Evolutionary conservation across 2,329 filamentous ascomycete species (phyloP).

Genomic region (Diaporthe ilicicola): DNA sequence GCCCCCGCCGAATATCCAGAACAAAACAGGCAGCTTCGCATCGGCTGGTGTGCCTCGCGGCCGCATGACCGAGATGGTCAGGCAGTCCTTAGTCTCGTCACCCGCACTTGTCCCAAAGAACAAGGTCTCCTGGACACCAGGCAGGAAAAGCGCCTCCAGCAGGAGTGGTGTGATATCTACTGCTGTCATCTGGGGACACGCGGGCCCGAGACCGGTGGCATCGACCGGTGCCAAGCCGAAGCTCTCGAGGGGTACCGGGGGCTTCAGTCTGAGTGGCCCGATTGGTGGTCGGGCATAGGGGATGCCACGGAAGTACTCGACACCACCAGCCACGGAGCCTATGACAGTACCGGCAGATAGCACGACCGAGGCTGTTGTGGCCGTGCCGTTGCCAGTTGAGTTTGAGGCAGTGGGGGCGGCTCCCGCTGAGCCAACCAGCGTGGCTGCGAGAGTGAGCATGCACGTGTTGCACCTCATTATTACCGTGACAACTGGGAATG

Average conservation of each 20-base stretch:
- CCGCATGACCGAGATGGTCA: constrained; percentile 57
- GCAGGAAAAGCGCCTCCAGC: constrained; percentile 48
- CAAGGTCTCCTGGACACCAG: not conserved
- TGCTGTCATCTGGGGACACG: constrained; percentile 68
- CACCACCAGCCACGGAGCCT: constrained; percentile 30
- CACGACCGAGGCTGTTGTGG: not conserved
- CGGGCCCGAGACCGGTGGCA: constrained; percentile 55
- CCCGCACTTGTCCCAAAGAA: constrained; percentile 26
- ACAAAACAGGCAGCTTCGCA: constrained; percentile 61
- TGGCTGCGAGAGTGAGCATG: not conserved
- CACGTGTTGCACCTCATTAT: not conserved
- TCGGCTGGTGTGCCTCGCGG: constrained; percentile 51
- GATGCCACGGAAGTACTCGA: constrained; percentile 70
- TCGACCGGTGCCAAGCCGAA: constrained; percentile 56
- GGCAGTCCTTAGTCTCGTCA: constrained; percentile 60
- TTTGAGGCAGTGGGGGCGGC: not conserved
- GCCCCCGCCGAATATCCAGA: constrained; percentile 66
- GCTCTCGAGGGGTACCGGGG: constrained; percentile 61
- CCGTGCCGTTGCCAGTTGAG: not conserved
- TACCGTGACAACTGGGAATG: not conserved
- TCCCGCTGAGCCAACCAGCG: not conserved
- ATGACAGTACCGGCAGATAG: constrained; percentile 7
- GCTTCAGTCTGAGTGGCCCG: constrained; percentile 65
- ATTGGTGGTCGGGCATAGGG: constrained; percentile 70
- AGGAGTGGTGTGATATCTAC: constrained; percentile 42